Percentiles rank a stretch among this genome's conserved stretches.
phyloP scores from a whole-genome alignment of 352 stramenopile genomes.

The Pythium folliculosum region DNA sequence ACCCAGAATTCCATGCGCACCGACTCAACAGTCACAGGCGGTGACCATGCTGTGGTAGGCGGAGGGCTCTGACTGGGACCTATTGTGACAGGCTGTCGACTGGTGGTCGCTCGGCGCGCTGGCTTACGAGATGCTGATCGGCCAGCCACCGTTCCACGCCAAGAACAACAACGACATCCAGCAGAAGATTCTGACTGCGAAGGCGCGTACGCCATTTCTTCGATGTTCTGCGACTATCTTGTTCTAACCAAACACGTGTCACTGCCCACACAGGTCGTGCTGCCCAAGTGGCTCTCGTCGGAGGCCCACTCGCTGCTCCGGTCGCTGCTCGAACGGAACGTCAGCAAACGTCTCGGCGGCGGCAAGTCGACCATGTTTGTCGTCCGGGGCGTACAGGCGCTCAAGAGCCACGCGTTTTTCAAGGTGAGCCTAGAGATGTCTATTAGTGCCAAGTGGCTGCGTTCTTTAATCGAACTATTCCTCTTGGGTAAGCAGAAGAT shows the following conservation, averaged over 20 bases:
- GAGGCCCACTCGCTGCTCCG: constrained; percentile 95
- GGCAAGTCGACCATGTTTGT: constrained; percentile 98
- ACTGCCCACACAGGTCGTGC: constrained; percentile 37
- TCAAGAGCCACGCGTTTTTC: constrained; percentile 97
- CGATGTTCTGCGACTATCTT: no score
- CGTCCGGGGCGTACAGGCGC: constrained; percentile 92
- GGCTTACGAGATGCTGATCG: constrained; percentile 79
- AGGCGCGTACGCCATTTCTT: not conserved
- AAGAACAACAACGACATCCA: constrained; percentile 75
- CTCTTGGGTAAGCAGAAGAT: constrained; percentile 43
- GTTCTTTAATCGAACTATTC: not conserved
- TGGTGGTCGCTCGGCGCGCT: constrained; percentile 87
- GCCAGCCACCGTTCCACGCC: constrained; percentile 68
- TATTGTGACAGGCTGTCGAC: constrained; percentile 49
- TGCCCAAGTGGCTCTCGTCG: constrained; percentile 81
- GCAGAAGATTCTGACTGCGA: constrained; percentile 77
- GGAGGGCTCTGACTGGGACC: no score
- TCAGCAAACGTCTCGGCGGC: constrained; percentile 92
- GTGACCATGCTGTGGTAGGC: no score
- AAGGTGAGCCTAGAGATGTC: constrained; percentile 39
- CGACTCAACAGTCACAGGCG: no score
- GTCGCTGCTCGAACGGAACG: constrained; percentile 95
- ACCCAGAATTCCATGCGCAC: not conserved
- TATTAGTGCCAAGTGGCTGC: not conserved
- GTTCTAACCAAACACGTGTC: no score